Percentiles rank a stretch among this genome's conserved stretches.
Evolutionary conservation across 2,329 filamentous ascomycete genomes (phyloP).

Genomic region (Colletotrichum sp.): DNA sequence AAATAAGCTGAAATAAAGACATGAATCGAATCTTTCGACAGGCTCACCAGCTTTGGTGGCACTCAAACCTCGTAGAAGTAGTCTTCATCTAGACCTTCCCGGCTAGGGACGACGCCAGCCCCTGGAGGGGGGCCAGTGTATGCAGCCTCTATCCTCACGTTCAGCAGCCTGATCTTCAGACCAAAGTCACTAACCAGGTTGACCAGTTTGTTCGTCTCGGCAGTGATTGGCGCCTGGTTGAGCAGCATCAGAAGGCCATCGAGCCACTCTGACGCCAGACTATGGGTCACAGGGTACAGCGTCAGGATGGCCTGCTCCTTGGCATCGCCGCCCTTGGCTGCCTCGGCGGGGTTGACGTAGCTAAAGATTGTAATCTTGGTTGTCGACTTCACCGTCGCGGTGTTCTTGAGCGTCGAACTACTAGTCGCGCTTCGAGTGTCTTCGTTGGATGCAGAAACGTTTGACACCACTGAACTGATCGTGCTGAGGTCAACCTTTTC

Average conservation of each 20-base stretch:
- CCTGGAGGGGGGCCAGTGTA: conserved; percentile 72
- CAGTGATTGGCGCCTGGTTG: conserved; percentile 94
- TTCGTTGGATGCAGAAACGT: conserved; percentile 73
- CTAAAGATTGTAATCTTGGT: conserved; percentile 95
- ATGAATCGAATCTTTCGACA: not conserved
- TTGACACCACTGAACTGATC: conserved; percentile 93
- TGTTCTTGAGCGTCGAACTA: conserved; percentile 45
- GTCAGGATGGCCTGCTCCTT: conserved; percentile 79
- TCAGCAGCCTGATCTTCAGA: conserved; percentile 88
- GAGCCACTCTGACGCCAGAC: conserved; percentile 92
- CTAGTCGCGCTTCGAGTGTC: conserved; percentile 51
- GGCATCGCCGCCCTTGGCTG: conserved; percentile 30
- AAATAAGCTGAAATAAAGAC: conserved; percentile 5
- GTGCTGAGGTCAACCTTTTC: conserved; percentile 87
- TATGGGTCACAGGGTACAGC: conserved; percentile 81
- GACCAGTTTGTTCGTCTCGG: conserved; percentile 90
- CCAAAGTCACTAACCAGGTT: conserved; percentile 88
- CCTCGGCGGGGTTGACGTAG: conserved; percentile 53
- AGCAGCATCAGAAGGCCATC: conserved; percentile 95
- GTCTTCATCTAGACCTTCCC: conserved; percentile 87
- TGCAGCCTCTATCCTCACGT: conserved; percentile 82
- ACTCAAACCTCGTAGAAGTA: conserved; percentile 84
- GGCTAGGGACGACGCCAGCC: conserved; percentile 76
- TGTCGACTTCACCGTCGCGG: conserved; percentile 49
- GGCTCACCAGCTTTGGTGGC: not conserved